Percentiles rank a stretch among this genome's conserved stretches.
Evolutionary conservation across 164 flowering plant genomes (phyloP).

Genomic region (Umbellularia californica): DNA sequence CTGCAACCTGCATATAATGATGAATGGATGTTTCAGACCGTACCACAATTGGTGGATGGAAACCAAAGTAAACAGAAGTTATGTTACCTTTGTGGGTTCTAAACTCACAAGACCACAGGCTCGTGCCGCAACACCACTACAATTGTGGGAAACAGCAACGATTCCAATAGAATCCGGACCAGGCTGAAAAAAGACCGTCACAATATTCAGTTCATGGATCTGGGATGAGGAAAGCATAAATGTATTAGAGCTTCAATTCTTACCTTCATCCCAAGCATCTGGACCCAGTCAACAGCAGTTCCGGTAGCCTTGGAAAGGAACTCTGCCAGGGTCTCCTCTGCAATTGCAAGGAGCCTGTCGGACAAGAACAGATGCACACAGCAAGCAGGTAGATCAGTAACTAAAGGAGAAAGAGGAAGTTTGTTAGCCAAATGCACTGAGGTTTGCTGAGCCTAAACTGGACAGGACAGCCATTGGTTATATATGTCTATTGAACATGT

Average conservation of each 20-base stretch:
- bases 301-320: slow-evolving; percentile 95
- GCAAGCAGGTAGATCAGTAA: background rate
- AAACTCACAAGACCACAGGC: slow-evolving; percentile 91
- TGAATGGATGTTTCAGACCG: background rate
- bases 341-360: slow-evolving; percentile 57
- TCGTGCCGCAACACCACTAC: slow-evolving; percentile 89
- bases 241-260: background rate
- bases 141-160: slow-evolving; percentile 85
- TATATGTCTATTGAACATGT: background rate
- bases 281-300: slow-evolving; percentile 98
- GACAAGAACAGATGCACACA: background rate
- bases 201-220: background rate
- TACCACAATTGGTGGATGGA: background rate
- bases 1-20: slow-evolving; percentile 47
- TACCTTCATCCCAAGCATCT: slow-evolving; percentile 99
- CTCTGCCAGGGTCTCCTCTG: slow-evolving; percentile 96
- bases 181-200: slow-evolving; percentile 42
- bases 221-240: background rate
- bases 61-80: background rate
- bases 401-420: background rate
- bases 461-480: background rate
- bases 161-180: slow-evolving; percentile 99
- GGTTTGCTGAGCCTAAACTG: background rate
- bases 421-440: background rate
- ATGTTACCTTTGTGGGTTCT: slow-evolving; percentile 72